Evolutionary conservation across 306 rosid species (phyloP).

Genomic region (Cicer yamashitae): DNA sequence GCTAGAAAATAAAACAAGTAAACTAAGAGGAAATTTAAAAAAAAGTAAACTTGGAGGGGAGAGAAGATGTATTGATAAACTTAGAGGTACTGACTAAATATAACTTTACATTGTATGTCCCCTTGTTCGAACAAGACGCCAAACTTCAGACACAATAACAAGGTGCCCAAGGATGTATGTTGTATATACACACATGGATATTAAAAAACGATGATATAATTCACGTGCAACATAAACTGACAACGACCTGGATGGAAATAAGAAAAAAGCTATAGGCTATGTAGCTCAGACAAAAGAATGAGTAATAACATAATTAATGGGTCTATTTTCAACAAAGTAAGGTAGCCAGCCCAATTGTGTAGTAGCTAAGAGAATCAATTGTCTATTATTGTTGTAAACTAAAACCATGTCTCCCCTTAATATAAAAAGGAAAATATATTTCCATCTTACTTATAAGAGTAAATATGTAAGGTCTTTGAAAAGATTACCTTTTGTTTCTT

Average conservation of each 20-base stretch:
- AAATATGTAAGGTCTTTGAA: neutral
- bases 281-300: neutral
- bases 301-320: slow-evolving; percentile 3
- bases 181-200: neutral
- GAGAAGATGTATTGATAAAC: slow-evolving; percentile 5
- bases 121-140: neutral
- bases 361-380: neutral
- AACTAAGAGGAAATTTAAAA: neutral
- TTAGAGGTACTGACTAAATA: neutral
- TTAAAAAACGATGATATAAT: neutral
- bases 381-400: slow-evolving; percentile 1
- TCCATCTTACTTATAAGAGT: neutral
- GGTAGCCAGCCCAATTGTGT: neutral
- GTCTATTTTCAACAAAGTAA: neutral
- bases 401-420: neutral
- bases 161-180: slow-evolving; percentile 5
- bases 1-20: neutral
- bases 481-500: slow-evolving; percentile 86
- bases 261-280: neutral
- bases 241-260: slow-evolving; percentile 17
- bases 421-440: neutral
- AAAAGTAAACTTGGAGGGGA: neutral
- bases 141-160: neutral
- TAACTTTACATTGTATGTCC: neutral
- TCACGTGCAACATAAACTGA: slow-evolving; percentile 23